A percentile compares a stretch with the other conserved stretches of the same genome.
These are phyloP conservation scores for Tetracladium marchalianum DNA, from an alignment of 495 filamentous ascomycete species.

Conservation along the genomic window DNA sequence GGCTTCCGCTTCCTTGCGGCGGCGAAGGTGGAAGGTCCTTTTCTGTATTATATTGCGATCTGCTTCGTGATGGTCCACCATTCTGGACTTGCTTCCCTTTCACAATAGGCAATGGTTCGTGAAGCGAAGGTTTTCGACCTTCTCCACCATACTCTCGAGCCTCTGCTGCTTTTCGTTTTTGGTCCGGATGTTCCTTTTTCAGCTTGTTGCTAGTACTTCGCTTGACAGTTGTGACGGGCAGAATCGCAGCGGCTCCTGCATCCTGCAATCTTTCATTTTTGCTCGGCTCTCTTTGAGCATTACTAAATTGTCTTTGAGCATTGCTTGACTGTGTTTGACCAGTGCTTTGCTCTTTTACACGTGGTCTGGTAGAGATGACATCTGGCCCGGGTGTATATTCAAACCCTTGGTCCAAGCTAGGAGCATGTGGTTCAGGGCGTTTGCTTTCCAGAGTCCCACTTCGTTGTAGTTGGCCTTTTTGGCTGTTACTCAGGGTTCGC, in stretches of 20 bases:
- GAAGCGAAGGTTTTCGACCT: slow-evolving; percentile 3
- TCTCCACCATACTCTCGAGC: slow-evolving; percentile 6
- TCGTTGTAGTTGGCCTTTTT: slow-evolving; percentile 16
- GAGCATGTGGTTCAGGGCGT: neutral
- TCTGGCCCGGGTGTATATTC: slow-evolving; percentile 6
- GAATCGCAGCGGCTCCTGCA: slow-evolving; percentile 10
- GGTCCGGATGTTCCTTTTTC: slow-evolving; percentile 17
- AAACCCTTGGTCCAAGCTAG: slow-evolving; percentile 2
- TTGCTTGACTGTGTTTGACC: neutral
- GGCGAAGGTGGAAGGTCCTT: slow-evolving; percentile 13
- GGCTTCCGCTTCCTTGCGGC: neutral
- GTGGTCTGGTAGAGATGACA: neutral
- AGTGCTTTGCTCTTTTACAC: too few species aligned
- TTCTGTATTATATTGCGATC: slow-evolving; percentile 8
- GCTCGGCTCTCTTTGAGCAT: slow-evolving; percentile 10
- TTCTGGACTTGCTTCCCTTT: neutral
- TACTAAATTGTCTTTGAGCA: too few species aligned
- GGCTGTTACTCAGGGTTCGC: slow-evolving; percentile 10
- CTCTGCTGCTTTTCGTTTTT: slow-evolving; percentile 7
- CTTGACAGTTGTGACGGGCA: slow-evolving; percentile 3
- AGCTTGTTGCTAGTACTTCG: slow-evolving; percentile 19
- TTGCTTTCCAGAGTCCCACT: slow-evolving; percentile 14
- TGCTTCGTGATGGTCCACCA: slow-evolving; percentile 1
- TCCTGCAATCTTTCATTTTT: slow-evolving; percentile 7
- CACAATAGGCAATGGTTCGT: neutral